Base-by-base conservation (phyloP, 1,139 yeast genomes). In the Debaryomyces nepalensis region DNA sequence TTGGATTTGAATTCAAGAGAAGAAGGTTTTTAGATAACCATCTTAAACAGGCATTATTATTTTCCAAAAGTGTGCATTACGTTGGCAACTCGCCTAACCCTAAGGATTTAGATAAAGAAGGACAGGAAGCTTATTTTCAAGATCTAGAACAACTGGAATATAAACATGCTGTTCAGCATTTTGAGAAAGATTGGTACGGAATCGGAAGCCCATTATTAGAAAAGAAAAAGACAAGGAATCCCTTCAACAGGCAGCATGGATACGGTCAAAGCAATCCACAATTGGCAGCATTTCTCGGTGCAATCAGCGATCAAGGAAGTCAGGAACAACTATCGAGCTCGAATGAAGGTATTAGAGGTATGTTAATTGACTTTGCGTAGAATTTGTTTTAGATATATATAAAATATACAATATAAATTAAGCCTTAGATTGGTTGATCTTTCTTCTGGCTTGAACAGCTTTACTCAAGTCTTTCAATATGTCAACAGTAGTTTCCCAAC, bases 401-500 rank as follows among this genome's bases (percentile, higher is more conserved):
- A 31, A 34, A 29, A 37, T 31, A 31, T 14, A 24, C 21, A 33
- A 20, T 24, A 24, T 15, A 27, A 30, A 24, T 23, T 36, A 41
- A 33, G 44, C 39, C 21, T 43, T 20, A 29, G 35, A 26, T 36
- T 41, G 35, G 29, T 44, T 53, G 40, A 55, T 50, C 24, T 59
- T 56, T 75, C 97, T 85, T 81, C 97, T 87, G 43, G 77, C 64
- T 66, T 80, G 79, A 33, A 91, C 97, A 44, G 98, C 96, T 40
- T 68, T 77, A 42, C 97, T 86, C 55, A 93, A 79, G 52, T 83
- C 82, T 39, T 73, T 79, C 61, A 93, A 81, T 82, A 91, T 91
- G 21, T 62, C 73, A 38, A 78, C 96, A 37, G 99, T 93, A 39
- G 87, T 73, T 50, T 89, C 96, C 95, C 96, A 90, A 44, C 86